phyloP scores from a whole-genome alignment of 2,329 filamentous ascomycete genomes.

The Talaromyces islandicus region DNA sequence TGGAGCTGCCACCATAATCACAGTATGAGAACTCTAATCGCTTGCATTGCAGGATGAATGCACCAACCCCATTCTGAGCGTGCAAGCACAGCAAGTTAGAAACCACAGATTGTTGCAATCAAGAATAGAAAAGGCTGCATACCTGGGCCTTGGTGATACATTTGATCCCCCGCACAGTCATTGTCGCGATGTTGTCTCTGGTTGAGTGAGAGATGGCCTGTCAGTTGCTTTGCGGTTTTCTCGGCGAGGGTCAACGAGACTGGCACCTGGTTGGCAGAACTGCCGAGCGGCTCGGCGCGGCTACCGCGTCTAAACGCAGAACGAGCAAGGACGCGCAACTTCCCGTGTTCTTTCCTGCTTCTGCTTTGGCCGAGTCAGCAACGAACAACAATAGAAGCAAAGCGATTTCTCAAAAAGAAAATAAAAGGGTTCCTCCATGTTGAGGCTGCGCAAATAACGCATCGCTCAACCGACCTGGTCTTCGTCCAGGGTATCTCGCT shows the following conservation, averaged over 20 bases:
- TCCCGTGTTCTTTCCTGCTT: background rate
- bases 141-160: conserved; percentile 53
- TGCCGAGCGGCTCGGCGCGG: conserved; percentile 16
- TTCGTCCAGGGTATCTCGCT: background rate
- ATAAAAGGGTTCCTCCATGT: background rate
- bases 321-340: background rate
- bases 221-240: background rate
- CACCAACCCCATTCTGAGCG: conserved; percentile 76
- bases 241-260: background rate
- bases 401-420: background rate
- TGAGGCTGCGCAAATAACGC: background rate
- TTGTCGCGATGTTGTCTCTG: conserved; percentile 18
- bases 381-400: background rate
- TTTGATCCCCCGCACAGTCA: conserved; percentile 45
- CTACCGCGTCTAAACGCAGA: conserved; percentile 18
- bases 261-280: conserved; percentile 18
- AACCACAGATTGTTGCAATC: conserved; percentile 10
- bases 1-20: conserved; percentile 89
- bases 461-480: background rate
- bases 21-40: conserved; percentile 95
- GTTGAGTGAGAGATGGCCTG: background rate
- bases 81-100: background rate
- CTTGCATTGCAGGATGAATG: conserved; percentile 97
- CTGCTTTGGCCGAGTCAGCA: background rate
- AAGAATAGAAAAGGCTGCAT: conserved; percentile 17